Base-by-base conservation (phyloP, 2,329 filamentous ascomycete species). In the Mycocentrospora acerina region DNA sequence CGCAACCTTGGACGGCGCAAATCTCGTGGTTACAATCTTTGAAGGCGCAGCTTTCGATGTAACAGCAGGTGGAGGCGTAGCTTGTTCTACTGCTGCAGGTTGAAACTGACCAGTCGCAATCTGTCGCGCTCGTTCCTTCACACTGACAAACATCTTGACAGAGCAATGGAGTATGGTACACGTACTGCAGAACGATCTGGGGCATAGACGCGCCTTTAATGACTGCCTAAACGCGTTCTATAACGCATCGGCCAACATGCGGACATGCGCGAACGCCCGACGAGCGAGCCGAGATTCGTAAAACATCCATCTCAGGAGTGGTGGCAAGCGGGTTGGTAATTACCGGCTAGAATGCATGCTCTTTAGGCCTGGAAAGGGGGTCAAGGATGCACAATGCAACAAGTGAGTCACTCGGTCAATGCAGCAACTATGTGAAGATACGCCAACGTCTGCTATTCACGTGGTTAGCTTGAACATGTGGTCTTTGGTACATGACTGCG, bases 91-190 rank as follows among this genome's bases (percentile, higher is more conserved):
- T 22, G 19, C 29, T 4, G 24, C 7, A 3, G 41, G 29, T 22
- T 32, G 37, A 30, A 48, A 48, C 18, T 48, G 40, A 12, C 44
- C 44, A 16, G 15, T 48, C 13, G 44, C 44, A 29, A 48, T 48
- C 27, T 48, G 44, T 24, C 37, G 34, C 32, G 44, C 44, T 30
- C 44, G 41, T 22, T 48, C 44, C 29, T 48, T 48, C 12, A 48
- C 44, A 37, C 44, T 48, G 32, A 48, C 32, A 32, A 48, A 48
- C 44, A 48, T 48, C 16, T 34, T 42, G 37, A 32, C 24, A 5
- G 22, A 19, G 30, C 22, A 15, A 19, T 25, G 33, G 26, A 35
- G 30, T 25, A 32, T 29, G 13, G 26, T 17, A 14, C 29, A 40
- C 41, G 38, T 42, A 42, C 29, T 24, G 29, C 29, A 35, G n/a